A percentile compares a stretch with the other conserved stretches of the same genome.
phyloP scores from a whole-genome alignment of 2,329 filamentous ascomycete species.

The Nothophaeocryptopus gaeumannii region DNA sequence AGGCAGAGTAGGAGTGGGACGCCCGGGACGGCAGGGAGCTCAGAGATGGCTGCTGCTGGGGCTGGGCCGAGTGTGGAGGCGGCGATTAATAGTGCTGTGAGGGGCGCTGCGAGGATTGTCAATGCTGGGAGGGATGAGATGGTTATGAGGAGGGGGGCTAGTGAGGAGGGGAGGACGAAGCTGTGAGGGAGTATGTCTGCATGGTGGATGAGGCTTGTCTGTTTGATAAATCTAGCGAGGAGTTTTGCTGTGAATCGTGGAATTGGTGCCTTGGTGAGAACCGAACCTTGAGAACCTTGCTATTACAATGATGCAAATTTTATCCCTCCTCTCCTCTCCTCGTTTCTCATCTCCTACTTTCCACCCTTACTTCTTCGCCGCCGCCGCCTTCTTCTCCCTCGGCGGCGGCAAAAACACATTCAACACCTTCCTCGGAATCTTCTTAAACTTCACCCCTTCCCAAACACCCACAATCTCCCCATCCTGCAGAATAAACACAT shows the following conservation, averaged over 20 bases:
- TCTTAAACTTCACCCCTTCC: conserved; percentile 39
- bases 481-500: conserved; percentile 34
- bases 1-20: conserved; percentile 29
- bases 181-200: conserved; percentile 22
- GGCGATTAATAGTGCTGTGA: conserved; percentile 30
- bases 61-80: conserved; percentile 27
- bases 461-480: conserved; percentile 33
- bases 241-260: too few relatives aligned
- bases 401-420: conserved; percentile 62
- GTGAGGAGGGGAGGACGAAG: conserved; percentile 39
- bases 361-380: neutral
- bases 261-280: too few relatives aligned
- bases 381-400: conserved; percentile 30
- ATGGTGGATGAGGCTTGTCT: too few relatives aligned
- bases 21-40: conserved; percentile 10
- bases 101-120: conserved; percentile 30
- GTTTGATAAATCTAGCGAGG: too few relatives aligned
- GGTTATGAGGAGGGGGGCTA: conserved; percentile 29
- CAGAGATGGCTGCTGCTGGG: conserved; percentile 10
- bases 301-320: too few relatives aligned
- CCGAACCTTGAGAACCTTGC: too few relatives aligned
- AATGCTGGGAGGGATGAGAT: conserved; percentile 13
- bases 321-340: neutral
- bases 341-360: neutral
- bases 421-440: conserved; percentile 61